Evolutionary conservation across 1,139 yeast genomes (phyloP), one percentile per base, ranked within the genome.

Genomic region (Saccharomyces hybrid): DNA sequence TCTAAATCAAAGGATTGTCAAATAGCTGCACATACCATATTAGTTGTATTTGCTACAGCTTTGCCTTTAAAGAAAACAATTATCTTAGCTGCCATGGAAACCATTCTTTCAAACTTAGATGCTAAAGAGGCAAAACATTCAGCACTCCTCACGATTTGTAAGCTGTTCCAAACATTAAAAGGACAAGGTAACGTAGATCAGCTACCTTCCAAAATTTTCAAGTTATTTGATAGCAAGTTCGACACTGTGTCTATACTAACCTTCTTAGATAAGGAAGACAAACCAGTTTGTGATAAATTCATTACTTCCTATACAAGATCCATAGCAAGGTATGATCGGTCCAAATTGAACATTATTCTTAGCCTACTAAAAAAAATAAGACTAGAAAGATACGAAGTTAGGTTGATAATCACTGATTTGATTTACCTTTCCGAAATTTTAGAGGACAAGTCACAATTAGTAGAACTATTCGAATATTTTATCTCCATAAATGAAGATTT

Each of bases 21-120:
- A 67, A 78, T 88, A 59, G 85, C 96, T 31, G 89, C 93, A 2
- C 93, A 87, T 67, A 87, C 96, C 53, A 75, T 90, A 13, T 68
- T 91, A 38, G 81, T 95, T 0, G 96, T 93, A 2, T 74, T 91
- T 52, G 80, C 86, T 2, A 78, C 95, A 1, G 83, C 93, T 51
- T 77, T 84, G 48, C 85, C 89, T 7, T 76, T 93, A 54, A 78
- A 85, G 7, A 72, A 76, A 52, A 83, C 80, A 7, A 79, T 91
- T 29, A 75, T 85, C 28, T 71, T 77, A 47, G 89, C 96, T 2
- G 81, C 95, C 7, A 80, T 88, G 26, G 83, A 81, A 56, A 81
- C 95, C 1, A 81, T 93, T 27, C 72, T 83, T 47, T 64, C 77
- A 7, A 75, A 75, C 55, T 74, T 81, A 67, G 68, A 75, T 2